Evolutionary conservation across 306 rosid species (phyloP), one percentile per base, ranked within the genome.

Genomic region (Styphnolobium japonicum): DNA sequence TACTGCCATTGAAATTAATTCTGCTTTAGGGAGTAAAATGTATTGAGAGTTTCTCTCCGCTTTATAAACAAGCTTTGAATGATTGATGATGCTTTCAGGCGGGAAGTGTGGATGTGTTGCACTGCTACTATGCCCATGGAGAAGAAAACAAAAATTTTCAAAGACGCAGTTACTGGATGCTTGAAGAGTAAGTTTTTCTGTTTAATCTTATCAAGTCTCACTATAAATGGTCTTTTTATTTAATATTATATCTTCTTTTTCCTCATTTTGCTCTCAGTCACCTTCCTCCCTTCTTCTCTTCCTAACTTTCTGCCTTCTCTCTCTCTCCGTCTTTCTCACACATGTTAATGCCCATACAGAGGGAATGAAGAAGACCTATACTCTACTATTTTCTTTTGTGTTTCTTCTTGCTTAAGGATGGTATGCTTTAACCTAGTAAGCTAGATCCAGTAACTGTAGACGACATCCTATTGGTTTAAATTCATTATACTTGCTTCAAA

Each of bases 111-210:
- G 97, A 91, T 67, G 97, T 87, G 46, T 78, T 93, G 87, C 95
- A 91, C 73, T 93, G 98, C 84, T 93, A 93, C 83, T 91, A 91
- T 83, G 98, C 98, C 49, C 98, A 91, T 78, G 98, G 97, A 77
- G 95, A 93, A 85, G 95, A 88, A 53, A 80, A 91, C 37, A 92
- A 91, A 87, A 83, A 77, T 73, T 91, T 91, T 77, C 98, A 90
- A 85, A 90, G 98, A 53, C 95, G 97, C 76, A 91, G 93, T 71
- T 93, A 93, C 77, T 93, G 98, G 98, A 73, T 90, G 95, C 95
- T 93, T n/a, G 93, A 91, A 82, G 92, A 87, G 98, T 93, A 83
- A 91, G 98, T 87, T 69, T 64, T 75, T 37, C 2, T 71, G 31
- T 76, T 73, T 68, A 43, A 53, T 25, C 22, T 75, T 76, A 76